A percentile compares a stretch with the other conserved stretches of the same genome.
Conservation (phyloP, 2,329 filamentous ascomycete genomes). For the Magnaporthiopsis rhizophila region DNA sequence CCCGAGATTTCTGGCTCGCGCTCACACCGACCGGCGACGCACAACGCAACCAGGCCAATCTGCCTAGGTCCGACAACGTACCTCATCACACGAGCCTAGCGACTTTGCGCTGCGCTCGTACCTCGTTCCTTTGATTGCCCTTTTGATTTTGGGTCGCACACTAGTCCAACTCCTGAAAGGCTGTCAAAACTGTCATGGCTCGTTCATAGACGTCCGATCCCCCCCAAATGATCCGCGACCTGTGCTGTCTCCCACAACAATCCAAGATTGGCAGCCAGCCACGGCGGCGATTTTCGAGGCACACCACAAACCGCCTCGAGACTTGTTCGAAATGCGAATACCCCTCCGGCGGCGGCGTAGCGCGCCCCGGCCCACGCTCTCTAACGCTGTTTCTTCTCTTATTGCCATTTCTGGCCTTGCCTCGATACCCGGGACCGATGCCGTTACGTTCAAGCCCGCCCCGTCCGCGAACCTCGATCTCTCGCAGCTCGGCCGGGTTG, state of each 20-base stretch:
- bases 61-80: not conserved
- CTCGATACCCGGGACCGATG: constrained; percentile 30
- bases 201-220: constrained; percentile 3
- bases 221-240: constrained; percentile 3
- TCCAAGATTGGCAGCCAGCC: not conserved
- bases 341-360: constrained; percentile 33
- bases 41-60: not conserved
- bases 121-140: not conserved
- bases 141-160: not conserved
- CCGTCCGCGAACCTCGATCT: constrained; percentile 71
- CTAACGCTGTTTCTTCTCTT: constrained; percentile 14
- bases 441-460: constrained; percentile 51
- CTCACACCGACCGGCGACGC: not conserved
- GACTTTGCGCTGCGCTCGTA: not conserved
- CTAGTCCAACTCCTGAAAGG: not conserved
- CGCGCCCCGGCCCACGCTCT: constrained; percentile 26
- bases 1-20: not conserved
- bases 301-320: constrained; percentile 1
- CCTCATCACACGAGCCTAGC: not conserved
- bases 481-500: constrained; percentile 69
- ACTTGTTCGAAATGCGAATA: constrained; percentile 37
- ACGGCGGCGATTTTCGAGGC: constrained; percentile 1
- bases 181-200: constrained; percentile 4
- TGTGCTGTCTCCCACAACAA: not conserved
- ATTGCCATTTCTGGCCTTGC: constrained; percentile 33